phyloP scores from a whole-genome alignment of 345 rosid genomes.

The Populus euphratica region DNA sequence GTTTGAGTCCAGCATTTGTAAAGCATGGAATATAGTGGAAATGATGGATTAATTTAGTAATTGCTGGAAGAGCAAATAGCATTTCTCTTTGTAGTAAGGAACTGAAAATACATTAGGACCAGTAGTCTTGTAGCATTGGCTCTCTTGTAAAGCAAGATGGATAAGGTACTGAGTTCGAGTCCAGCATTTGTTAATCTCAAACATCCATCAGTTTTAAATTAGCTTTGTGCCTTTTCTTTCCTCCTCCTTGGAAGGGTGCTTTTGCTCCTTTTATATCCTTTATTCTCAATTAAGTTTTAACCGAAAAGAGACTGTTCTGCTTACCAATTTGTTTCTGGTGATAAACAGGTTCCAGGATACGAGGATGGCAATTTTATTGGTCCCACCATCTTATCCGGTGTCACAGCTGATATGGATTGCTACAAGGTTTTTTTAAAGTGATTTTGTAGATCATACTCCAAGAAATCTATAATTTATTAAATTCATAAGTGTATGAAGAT shows the following conservation, averaged over 20 bases:
- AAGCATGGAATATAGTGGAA: too few relatives aligned
- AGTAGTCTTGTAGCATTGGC: not conserved
- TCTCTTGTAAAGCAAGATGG: not conserved
- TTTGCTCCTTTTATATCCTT: conserved; percentile 4
- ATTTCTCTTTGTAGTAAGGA: not conserved
- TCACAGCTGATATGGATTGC: conserved; percentile 89
- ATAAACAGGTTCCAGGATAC: conserved; percentile 80
- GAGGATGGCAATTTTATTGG: conserved; percentile 91
- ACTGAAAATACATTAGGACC: not conserved
- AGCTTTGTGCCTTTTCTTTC: not conserved
- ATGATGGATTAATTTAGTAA: too few relatives aligned
- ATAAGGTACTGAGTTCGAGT: not conserved
- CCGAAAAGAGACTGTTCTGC: not conserved
- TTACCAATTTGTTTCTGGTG: conserved; percentile 10
- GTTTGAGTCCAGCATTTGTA: not conserved
- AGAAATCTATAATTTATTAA: not conserved
- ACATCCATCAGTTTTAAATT: too few relatives aligned
- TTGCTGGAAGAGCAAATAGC: too few relatives aligned
- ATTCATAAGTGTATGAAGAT: not conserved
- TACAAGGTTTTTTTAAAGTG: conserved; percentile 61
- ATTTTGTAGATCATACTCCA: not conserved
- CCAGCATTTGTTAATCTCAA: not conserved
- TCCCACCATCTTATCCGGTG: conserved; percentile 84
- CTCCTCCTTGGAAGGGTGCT: not conserved
- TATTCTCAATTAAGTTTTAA: not conserved